Base-by-base conservation (phyloP, 2,329 filamentous ascomycete genomes). In the Aspergillus alliaceus region DNA sequence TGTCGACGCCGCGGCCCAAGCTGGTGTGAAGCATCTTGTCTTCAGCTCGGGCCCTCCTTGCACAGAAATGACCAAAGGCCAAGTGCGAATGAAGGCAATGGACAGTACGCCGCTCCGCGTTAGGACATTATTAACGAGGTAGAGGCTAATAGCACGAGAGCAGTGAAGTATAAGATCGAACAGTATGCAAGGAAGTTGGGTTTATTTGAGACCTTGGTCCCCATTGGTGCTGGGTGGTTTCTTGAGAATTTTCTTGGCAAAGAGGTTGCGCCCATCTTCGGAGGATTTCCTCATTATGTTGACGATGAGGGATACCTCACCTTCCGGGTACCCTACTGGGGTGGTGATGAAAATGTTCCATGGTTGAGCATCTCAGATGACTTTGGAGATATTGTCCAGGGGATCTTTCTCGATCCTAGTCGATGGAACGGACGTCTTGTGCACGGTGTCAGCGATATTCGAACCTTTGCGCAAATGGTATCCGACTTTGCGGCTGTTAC, bases 311-410 rank as follows among this genome's bases (percentile, higher is more conserved):
- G 71, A 3, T 69, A 66, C 24, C 56, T 77, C 2, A 77, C 76
- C 1, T 69, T 78, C 42, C 56, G 59, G 2, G 55, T 66, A 2
- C 78, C 79, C 1, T 64, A 61, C 6, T 77, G 76, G 74, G 78
- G 77, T 3, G 77, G 77, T 1, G 69, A 69, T 1, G 69, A 72
- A 35, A 62, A 71, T 7, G 66, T 78, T 0, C 77, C 75, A 0
- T 78, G 74, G 59, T 69, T 80, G 24, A 66, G 69, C 25, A 73
- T 80, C 3, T 60, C 57, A 0, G 70, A 77, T 32, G 78, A 81
- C 62, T 80, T 71, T 54, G 79, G 78, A 4, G 79, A 80, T 52
- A 69, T 80, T 18, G 73, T 80, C 11, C 78, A 81, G 7, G 78
- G 77, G 2, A 66, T 79, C 3, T 75, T 80, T 18, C 67, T 80